A percentile compares a stretch with the other conserved stretches of the same genome.
phyloP scores from a whole-genome alignment of 2,329 filamentous ascomycete genomes.

The Zymoseptoria ardabiliae region DNA sequence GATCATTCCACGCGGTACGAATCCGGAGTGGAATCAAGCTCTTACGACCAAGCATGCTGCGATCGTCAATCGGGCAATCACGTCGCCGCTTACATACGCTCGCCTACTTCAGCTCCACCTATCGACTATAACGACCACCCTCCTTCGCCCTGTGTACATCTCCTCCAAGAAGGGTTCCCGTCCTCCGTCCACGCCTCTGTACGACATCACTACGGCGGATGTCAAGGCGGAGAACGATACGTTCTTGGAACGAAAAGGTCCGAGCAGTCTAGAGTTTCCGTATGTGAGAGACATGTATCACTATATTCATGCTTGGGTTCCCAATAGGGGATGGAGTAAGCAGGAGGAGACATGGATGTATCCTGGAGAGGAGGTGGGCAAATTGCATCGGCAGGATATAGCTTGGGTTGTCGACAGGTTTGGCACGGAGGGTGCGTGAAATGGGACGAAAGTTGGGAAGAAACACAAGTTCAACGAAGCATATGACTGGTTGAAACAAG shows the following conservation, averaged over 20 bases:
- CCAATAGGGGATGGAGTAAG: slow-evolving; percentile 48
- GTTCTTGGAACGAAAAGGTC: slow-evolving; percentile 47
- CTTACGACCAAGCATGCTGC: slow-evolving; percentile 39
- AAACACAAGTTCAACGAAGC: neutral
- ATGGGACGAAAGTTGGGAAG: neutral
- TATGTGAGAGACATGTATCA: slow-evolving; percentile 54
- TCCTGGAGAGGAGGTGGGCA: slow-evolving; percentile 22
- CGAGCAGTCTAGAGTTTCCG: slow-evolving; percentile 46
- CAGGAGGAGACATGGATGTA: slow-evolving; percentile 46
- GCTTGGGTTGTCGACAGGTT: slow-evolving; percentile 22
- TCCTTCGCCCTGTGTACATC: slow-evolving; percentile 32
- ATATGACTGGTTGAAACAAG: neutral
- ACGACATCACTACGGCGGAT: slow-evolving; percentile 43
- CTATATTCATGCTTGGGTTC: slow-evolving; percentile 51
- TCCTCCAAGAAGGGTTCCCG: slow-evolving; percentile 10
- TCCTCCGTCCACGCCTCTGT: slow-evolving; percentile 28
- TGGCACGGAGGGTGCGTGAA: neutral
- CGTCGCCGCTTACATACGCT: slow-evolving; percentile 45
- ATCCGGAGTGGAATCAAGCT: slow-evolving; percentile 44
- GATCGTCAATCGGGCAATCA: slow-evolving; percentile 41
- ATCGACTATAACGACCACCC: slow-evolving; percentile 39
- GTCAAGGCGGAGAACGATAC: slow-evolving; percentile 40
- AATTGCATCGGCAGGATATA: slow-evolving; percentile 35
- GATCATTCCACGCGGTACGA: slow-evolving; percentile 42
- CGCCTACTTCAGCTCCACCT: slow-evolving; percentile 44